Evolutionary conservation across 2,329 filamentous ascomycete genomes (phyloP), one percentile per base, ranked within the genome.

Genomic region (Phoma sp.): DNA sequence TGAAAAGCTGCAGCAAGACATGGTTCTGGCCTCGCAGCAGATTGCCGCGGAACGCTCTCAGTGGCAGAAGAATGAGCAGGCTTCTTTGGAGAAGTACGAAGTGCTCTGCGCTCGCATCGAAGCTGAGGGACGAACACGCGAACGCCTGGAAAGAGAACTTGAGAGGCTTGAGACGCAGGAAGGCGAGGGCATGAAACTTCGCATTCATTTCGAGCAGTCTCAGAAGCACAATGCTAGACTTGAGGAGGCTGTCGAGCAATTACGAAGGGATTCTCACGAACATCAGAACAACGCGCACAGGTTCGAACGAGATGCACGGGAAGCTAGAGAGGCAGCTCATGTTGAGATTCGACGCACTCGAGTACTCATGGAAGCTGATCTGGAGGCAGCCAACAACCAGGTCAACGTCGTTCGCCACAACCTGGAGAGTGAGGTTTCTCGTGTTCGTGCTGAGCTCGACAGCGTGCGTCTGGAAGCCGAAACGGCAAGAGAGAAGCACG

Each of bases 321-420:
- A 96, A 67, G 90, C 91, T 8, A 86, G 89, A 59, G 91, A 96
- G 66, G 87, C 86, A 44, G 91, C 86, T 52, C 86, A 88, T 36
- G 83, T 86, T 33, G 93, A 98, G 70, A 87, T 96, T 39, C 88
- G 93, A 72, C 88, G 91, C 41, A 90, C 88, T 11, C 89, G 89
- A 55, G 85, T 88, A 58, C 83, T 90, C 4, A 82, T 96, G 80
- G 89, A 96, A 72, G 83, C 84, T 10, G 91, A 97, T 68, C 80
- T 97, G 30, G 91, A 96, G 54, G 82, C 86, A 35, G 90, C 93
- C 46, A 95, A 93, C 68, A 87, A 90, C 71, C 89, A 96, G 66
- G 89, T 93, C 73, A 93, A 96, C 67, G 84, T 89, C 49, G 86
- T 93, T 25, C 89, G 91, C 47, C 86, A 89, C 41, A 89, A 93